These are phyloP conservation scores for Triticum timopheevii DNA, from an alignment of 176 grass and related monocot genomes.

Conservation along the genomic window DNA sequence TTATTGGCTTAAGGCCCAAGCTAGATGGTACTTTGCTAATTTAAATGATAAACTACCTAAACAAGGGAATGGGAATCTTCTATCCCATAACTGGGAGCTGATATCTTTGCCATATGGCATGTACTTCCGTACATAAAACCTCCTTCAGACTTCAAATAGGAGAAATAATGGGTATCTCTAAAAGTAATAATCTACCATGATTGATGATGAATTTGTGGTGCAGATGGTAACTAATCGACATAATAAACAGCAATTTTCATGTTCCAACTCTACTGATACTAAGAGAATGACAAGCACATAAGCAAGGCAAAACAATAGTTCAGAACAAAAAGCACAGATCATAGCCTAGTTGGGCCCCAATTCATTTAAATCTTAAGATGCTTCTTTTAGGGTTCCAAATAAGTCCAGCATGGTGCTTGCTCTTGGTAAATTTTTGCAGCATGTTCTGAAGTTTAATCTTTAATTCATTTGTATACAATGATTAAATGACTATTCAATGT, in stretches of 20 bases:
- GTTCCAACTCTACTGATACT: neutral
- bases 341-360: neutral
- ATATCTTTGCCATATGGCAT: neutral
- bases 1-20: neutral
- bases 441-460: neutral
- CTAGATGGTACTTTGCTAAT: neutral
- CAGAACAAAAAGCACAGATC: neutral
- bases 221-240: neutral
- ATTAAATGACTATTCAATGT: neutral
- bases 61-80: neutral
- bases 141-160: neutral
- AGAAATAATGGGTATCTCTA: neutral
- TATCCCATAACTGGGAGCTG: neutral
- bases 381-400: slow-evolving; percentile 2
- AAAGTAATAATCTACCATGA: neutral
- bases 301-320: neutral
- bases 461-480: slow-evolving; percentile 10
- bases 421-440: neutral
- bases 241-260: slow-evolving; percentile 20
- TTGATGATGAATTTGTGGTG: neutral
- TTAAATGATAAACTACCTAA: neutral
- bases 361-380: neutral
- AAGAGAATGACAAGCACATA: neutral
- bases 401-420: neutral
- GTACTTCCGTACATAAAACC: neutral